Evolutionary conservation across 2,329 filamentous ascomycete genomes (phyloP).

Genomic region (Bipolaris cookei): DNA sequence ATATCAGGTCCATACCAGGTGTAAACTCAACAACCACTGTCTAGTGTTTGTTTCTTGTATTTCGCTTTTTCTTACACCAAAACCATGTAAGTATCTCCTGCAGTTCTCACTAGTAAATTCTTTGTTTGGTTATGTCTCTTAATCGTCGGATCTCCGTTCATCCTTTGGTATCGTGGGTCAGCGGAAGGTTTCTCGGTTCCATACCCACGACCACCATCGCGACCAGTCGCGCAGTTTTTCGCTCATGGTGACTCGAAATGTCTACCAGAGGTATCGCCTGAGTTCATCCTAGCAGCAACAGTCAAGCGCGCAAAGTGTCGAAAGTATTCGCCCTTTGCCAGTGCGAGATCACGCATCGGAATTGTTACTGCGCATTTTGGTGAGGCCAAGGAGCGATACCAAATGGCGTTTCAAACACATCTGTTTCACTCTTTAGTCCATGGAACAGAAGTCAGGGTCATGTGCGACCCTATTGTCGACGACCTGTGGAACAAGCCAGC

Average conservation of each 20-base stretch:
- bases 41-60: background rate
- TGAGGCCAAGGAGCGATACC: slow-evolving; percentile 46
- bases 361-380: slow-evolving; percentile 52
- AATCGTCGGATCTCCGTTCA: slow-evolving; percentile 7
- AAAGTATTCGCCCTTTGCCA: slow-evolving; percentile 23
- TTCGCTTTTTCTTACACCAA: background rate
- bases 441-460: slow-evolving; percentile 52
- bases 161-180: slow-evolving; percentile 13
- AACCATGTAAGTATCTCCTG: slow-evolving; percentile 1
- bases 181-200: slow-evolving; percentile 13
- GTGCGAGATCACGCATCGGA: slow-evolving; percentile 35
- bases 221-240: slow-evolving; percentile 18
- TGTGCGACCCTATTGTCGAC: slow-evolving; percentile 52
- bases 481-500: slow-evolving; percentile 56
- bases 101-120: slow-evolving; percentile 3
- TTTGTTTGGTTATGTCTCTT: slow-evolving; percentile 12
- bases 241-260: slow-evolving; percentile 24
- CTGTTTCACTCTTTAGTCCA: slow-evolving; percentile 38
- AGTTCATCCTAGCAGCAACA: slow-evolving; percentile 19
- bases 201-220: slow-evolving; percentile 13
- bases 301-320: slow-evolving; percentile 24
- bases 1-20: background rate
- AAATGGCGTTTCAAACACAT: slow-evolving; percentile 52
- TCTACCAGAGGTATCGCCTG: slow-evolving; percentile 17
- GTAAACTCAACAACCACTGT: background rate